A percentile compares a stretch with the other conserved stretches of the same genome.
These are phyloP conservation scores for Solanum virginianum DNA, from an alignment of 257 asterid species.

Conservation along the genomic window DNA sequence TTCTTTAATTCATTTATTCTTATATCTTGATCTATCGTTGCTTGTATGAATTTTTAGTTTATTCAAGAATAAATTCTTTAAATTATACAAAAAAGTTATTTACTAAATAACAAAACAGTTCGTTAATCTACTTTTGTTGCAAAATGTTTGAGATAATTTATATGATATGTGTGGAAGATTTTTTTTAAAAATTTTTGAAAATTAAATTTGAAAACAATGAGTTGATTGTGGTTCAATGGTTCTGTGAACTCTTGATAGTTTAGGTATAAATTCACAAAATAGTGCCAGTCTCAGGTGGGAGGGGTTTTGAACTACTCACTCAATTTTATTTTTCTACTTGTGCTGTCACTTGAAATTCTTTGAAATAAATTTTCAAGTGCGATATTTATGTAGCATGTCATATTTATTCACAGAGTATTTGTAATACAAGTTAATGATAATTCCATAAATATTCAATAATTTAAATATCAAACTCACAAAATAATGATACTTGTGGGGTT, in stretches of 20 bases:
- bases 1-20: too few relatives aligned
- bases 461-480: neutral
- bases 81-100: too few relatives aligned
- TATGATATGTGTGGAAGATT: neutral
- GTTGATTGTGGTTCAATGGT: neutral
- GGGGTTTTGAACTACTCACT: too few relatives aligned
- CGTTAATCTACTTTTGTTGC: too few relatives aligned
- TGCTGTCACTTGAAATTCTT: neutral
- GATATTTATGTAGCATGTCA: neutral
- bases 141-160: neutral
- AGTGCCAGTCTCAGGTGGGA: too few relatives aligned
- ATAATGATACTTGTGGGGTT: neutral
- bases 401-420: neutral
- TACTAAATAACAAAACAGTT: too few relatives aligned
- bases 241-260: neutral
- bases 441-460: too few relatives aligned
- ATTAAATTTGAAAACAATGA: neutral
- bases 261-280: neutral
- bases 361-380: too few relatives aligned
- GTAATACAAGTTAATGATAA: too few relatives aligned
- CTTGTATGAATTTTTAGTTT: too few relatives aligned
- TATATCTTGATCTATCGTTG: neutral
- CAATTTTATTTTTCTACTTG: neutral
- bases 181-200: too few relatives aligned
- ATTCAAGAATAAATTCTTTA: too few relatives aligned